Evolutionary conservation across 257 asterid genomes (phyloP).

Genomic region (Gentiana macrophylla): DNA sequence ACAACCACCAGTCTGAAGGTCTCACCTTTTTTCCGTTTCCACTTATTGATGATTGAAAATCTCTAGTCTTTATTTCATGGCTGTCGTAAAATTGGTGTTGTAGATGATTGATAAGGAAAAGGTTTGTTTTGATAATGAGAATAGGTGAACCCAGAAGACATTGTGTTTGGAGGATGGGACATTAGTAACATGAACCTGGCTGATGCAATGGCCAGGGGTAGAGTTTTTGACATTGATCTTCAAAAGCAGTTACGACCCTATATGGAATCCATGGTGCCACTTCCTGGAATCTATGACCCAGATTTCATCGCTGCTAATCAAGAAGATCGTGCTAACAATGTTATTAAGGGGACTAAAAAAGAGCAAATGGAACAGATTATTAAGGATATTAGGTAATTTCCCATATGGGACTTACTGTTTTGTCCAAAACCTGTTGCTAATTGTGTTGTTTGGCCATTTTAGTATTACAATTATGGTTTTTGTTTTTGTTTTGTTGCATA

Average conservation of each 20-base stretch:
- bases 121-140: slow-evolving; percentile 13
- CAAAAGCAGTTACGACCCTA: slow-evolving; percentile 93
- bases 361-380: slow-evolving; percentile 74
- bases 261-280: slow-evolving; percentile 99
- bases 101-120: neutral
- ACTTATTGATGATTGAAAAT: too few species aligned
- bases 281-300: slow-evolving; percentile 87
- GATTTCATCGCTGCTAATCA: slow-evolving; percentile 99
- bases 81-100: neutral
- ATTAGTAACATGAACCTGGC: slow-evolving; percentile 90
- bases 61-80: too few species aligned
- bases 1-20: too few species aligned
- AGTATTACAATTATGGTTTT: neutral
- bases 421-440: neutral
- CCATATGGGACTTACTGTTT: neutral
- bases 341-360: slow-evolving; percentile 77
- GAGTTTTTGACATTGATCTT: slow-evolving; percentile 83
- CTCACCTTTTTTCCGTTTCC: too few species aligned
- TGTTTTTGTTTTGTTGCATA: slow-evolving; percentile 9
- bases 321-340: slow-evolving; percentile 80
- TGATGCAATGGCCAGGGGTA: slow-evolving; percentile 95
- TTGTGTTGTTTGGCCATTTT: neutral
- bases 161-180: slow-evolving; percentile 99
- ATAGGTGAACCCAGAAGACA: slow-evolving; percentile 85
- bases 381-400: slow-evolving; percentile 68